Evolutionary conservation across 345 rosid genomes (phyloP).

Genomic region (Pistacia atlantica): DNA sequence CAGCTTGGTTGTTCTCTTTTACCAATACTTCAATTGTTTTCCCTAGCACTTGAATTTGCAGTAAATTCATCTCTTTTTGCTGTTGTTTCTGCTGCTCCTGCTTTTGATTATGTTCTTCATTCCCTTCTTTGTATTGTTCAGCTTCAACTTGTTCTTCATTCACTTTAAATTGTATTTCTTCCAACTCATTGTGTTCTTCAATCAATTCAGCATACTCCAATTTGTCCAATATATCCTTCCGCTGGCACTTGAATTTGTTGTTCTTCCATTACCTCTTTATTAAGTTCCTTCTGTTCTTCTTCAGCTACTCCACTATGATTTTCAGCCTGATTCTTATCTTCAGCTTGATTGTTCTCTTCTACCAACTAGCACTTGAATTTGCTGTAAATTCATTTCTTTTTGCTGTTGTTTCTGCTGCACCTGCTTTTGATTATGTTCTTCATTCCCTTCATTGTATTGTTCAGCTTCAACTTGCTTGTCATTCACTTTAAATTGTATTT

Average conservation of each 20-base stretch:
- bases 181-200: background rate
- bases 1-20: conserved; percentile 9
- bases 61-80: background rate
- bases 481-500: background rate
- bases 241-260: background rate
- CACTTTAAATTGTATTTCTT: background rate
- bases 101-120: background rate
- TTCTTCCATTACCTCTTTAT: background rate
- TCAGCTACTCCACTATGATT: conserved; percentile 10
- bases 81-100: background rate
- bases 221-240: too few relatives aligned
- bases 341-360: conserved; percentile 9
- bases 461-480: background rate
- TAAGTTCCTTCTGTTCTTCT: background rate
- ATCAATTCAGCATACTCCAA: background rate
- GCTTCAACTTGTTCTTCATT: background rate
- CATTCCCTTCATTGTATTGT: background rate
- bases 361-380: background rate
- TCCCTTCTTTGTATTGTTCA: background rate
- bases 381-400: background rate
- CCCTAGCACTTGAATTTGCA: background rate
- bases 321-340: background rate
- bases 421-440: background rate
- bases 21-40: background rate
- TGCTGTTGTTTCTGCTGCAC: background rate